Evolutionary conservation across 352 stramenopile species (phyloP), one percentile per base, ranked within the genome.

Genomic region (Phytopythium cucurbitacearum): DNA sequence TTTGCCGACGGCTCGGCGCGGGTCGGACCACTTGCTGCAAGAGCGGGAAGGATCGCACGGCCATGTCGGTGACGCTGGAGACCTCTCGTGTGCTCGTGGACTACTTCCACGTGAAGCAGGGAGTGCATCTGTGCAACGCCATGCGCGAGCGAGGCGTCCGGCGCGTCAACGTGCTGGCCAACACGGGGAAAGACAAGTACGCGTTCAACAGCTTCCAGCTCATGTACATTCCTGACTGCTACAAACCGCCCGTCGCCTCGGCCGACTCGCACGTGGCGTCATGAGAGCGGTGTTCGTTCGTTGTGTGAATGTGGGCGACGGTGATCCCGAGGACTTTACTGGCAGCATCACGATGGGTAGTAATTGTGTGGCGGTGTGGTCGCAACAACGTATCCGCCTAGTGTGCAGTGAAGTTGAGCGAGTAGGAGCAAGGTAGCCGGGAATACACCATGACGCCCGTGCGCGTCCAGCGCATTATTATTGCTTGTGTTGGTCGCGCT

Each of bases 121-220:
- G 85, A 7, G 80, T 95, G 41, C 80, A 91, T 48, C 71, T 95
- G 5, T 91, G 78, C 60, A 86, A 89, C 33, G 83, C 85, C 10
- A 95, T 95, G 85, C 85, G 85, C 35, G 85, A 93, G 51, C 82
- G 82, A 38, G 85, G 85, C 16, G 85, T 95, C 36, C 85, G 85
- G 11, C 82, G 85, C 32, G 68, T 92, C 2, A 95, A 95, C 48
- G 85, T 95, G 47, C 56, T 95, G 16, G 85, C 76, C 9, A 95
- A 95, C 57, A 95, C 85, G 11, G 85, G 85, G 41, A 95, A 93
- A 60, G 85, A 88, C 50, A 97, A 97, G 59, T 99, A 97, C 73
- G 95, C 95, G 9, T 99, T 99, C 71, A 99, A 99, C 69, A 86
- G 86, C 10, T 85, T 98, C 53, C 96, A 99, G 75, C 82, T 96